Base-by-base conservation (phyloP, 1,139 yeast species). In the Scheffersomyces parashehatae region DNA sequence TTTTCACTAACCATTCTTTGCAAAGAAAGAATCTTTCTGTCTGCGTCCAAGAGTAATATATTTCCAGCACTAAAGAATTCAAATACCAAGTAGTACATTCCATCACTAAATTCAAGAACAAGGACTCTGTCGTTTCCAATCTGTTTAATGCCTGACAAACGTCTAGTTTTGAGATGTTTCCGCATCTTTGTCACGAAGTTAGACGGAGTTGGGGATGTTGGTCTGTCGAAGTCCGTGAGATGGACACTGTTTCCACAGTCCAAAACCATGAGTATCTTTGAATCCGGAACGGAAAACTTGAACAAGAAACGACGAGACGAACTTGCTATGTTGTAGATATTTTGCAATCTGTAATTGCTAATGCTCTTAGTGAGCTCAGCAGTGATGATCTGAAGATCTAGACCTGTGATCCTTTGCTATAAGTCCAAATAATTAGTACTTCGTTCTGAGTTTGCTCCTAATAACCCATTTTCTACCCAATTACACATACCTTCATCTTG, bases 11-110 rank as follows among this genome's bases (percentile, higher is more conserved):
- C 97, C 31, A 85, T 71, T 64, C 97, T 79, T 61, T 86, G 91
- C 30, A 91, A 68, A 0, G 95, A 75, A 55, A 90, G 56, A 39
- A 90, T 90, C 57, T 79, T 83, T 51, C 73, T 66, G 28, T 84
- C 76, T 31, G 81, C 77, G 59, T 91, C 95, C 50, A 91, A 71
- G 20, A 93, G 70, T 28, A 93, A 70, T 46, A 93, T 81, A 58
- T 93, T 93, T 31, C 99, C 99, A 2, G 97, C 97, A 59, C 97
- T 88, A 68, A 90, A 91, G 55, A 93, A 91, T 60, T 93, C 99
- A 47, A 93, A 67, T 0, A 88, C 96, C 52, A 91, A 70, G 56
- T 87, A 85, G 62, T 69, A 88, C 43, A 81, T 60, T 6, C 96
- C 95, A 54, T 88, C 95, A 41, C 90, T 81, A 64, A 93, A 91